Evolutionary conservation across 768 basidiomycete species (phyloP).

Genomic region (Rhizopogon salebrosus): DNA sequence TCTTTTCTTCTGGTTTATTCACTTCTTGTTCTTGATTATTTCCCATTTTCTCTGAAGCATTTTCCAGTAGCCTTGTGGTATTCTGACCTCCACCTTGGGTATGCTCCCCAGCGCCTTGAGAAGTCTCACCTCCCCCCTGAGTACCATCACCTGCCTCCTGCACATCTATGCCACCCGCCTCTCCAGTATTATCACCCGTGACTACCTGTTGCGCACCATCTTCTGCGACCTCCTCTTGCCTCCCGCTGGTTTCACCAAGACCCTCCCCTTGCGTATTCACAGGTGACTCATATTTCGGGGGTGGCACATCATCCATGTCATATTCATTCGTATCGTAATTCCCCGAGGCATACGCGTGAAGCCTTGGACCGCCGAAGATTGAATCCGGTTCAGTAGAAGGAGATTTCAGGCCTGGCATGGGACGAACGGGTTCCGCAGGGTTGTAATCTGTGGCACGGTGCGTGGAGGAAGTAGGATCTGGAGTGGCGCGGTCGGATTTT

Average conservation of each 20-base stretch:
- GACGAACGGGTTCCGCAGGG: not conserved
- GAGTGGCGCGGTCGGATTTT: not conserved
- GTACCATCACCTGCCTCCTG: not conserved
- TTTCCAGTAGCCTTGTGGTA: not conserved
- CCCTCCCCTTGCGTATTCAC: not conserved
- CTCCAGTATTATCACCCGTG: not conserved
- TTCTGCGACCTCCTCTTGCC: not conserved
- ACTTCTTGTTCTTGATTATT: not conserved
- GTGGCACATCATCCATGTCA: constrained; percentile 3
- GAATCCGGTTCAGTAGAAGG: not conserved
- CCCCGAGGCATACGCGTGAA: not conserved
- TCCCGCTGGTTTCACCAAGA: not conserved
- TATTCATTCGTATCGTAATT: constrained; percentile 4
- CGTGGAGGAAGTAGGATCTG: not conserved
- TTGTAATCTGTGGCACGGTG: constrained; percentile 2
- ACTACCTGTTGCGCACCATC: not conserved
- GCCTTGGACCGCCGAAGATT: not conserved
- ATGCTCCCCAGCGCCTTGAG: not conserved
- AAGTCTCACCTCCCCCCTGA: no score
- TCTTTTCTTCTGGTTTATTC: not conserved
- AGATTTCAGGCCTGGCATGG: not conserved
- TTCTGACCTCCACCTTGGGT: not conserved
- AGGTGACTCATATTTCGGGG: not conserved
- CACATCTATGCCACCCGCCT: not conserved
- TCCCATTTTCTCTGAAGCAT: not conserved